Percentiles rank a stretch among this genome's conserved stretches.
These are phyloP conservation scores for Penicillium robsamsonii DNA, from an alignment of 495 filamentous ascomycete species.

Conservation along the genomic window DNA sequence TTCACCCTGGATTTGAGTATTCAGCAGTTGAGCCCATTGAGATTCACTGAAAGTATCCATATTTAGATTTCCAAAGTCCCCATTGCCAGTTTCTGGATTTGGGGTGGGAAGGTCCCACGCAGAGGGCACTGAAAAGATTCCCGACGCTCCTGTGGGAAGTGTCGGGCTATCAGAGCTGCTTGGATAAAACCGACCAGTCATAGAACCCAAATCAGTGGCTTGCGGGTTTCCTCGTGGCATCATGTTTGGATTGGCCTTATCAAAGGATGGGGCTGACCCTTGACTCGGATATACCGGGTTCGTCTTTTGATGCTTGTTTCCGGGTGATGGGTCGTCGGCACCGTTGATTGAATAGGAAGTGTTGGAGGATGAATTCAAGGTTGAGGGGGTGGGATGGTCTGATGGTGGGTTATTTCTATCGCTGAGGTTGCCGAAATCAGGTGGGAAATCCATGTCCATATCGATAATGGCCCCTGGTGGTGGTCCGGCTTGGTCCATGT, in stretches of 20 bases:
- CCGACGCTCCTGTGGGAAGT: constrained; percentile 10
- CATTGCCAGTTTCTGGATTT: constrained; percentile 14
- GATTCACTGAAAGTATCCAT: constrained; percentile 31
- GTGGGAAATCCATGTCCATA: constrained; percentile 34
- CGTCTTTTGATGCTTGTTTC: constrained; percentile 21
- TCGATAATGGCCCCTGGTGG: constrained; percentile 17
- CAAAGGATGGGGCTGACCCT: constrained; percentile 16
- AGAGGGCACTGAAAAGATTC: constrained; percentile 20
- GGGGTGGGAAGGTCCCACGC: constrained; percentile 29
- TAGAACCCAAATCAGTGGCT: constrained; percentile 12
- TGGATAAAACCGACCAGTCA: constrained; percentile 17
- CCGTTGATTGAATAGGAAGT: constrained; percentile 33
- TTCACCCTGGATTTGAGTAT: constrained; percentile 29
- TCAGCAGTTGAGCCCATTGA: constrained; percentile 41
- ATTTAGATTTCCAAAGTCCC: constrained; percentile 22
- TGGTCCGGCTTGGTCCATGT: constrained; percentile 7
- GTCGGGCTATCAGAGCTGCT: constrained; percentile 12
- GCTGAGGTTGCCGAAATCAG: constrained; percentile 26
- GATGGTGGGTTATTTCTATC: constrained; percentile 33
- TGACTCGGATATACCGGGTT: constrained; percentile 9
- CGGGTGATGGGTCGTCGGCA: constrained; percentile 23
- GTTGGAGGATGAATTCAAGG: constrained; percentile 38
- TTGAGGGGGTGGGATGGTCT: constrained; percentile 37
- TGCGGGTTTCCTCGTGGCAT: constrained; percentile 18
- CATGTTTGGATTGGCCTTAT: constrained; percentile 18